A percentile compares a stretch with the other conserved stretches of the same genome.
Evolutionary conservation across 768 basidiomycete genomes (phyloP).

Genomic region (Xerocomus brunneocitrinus): DNA sequence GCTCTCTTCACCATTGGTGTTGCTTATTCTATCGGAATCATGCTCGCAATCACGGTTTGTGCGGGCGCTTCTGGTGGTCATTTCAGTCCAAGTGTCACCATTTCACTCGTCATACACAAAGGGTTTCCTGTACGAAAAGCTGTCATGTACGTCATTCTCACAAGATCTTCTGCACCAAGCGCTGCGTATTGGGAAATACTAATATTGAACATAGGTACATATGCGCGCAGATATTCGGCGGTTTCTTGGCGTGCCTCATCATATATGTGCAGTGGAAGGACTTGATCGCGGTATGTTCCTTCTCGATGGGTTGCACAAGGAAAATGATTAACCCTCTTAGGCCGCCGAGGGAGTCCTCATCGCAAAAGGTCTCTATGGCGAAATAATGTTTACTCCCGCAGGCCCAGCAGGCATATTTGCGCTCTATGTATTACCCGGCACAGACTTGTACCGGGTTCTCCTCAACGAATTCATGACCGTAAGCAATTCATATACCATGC

Average conservation of each 20-base stretch:
- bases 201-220: constrained; percentile 49
- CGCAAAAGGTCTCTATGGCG: constrained; percentile 25
- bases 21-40: constrained; percentile 55
- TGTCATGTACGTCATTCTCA: constrained; percentile 36
- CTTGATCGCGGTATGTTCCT: constrained; percentile 41
- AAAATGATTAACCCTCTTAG: constrained; percentile 1
- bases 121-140: constrained; percentile 53
- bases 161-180: constrained; percentile 3
- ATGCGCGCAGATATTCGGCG: constrained; percentile 59
- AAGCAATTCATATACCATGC: constrained; percentile 1
- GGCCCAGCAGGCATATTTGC: constrained; percentile 39
- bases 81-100: constrained; percentile 61
- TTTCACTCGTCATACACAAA: constrained; percentile 47
- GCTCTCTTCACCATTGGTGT: constrained; percentile 55
- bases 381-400: constrained; percentile 31
- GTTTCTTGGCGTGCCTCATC: constrained; percentile 55
- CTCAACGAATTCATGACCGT: constrained; percentile 40
- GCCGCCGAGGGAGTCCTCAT: constrained; percentile 29
- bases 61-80: constrained; percentile 56
- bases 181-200: constrained; percentile 1
- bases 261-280: constrained; percentile 61
- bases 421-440: constrained; percentile 31
- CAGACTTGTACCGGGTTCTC: constrained; percentile 31
- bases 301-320: constrained; percentile 37
- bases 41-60: constrained; percentile 53